These are phyloP conservation scores for Vitis vinifera DNA, from an alignment of 164 flowering plant genomes.

Conservation along the genomic window ASM3070453v1 NC_081814.1:2896001-2896500, in stretches of 20 bases:
- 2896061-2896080: no score
- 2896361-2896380: no score
- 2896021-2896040: neutral
- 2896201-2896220: slow-evolving; percentile 65
- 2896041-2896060: neutral
- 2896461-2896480: no score
- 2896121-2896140: neutral
- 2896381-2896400: no score
- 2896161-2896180: slow-evolving; percentile 86
- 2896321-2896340: no score
- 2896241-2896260: slow-evolving; percentile 11
- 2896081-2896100: neutral
- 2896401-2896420: no score
- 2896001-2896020: slow-evolving; percentile 40
- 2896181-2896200: slow-evolving; percentile 90
- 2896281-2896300: neutral
- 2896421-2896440: no score
- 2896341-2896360: no score
- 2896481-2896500: no score
- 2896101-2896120: neutral
- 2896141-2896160: slow-evolving; percentile 41
- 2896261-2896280: neutral
- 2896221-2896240: slow-evolving; percentile 89
- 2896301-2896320: neutral
- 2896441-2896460: no score